These are phyloP conservation scores for Tricladium varicosporioides DNA, from an alignment of 2,329 filamentous ascomycete species.

Conservation along the genomic window DNA sequence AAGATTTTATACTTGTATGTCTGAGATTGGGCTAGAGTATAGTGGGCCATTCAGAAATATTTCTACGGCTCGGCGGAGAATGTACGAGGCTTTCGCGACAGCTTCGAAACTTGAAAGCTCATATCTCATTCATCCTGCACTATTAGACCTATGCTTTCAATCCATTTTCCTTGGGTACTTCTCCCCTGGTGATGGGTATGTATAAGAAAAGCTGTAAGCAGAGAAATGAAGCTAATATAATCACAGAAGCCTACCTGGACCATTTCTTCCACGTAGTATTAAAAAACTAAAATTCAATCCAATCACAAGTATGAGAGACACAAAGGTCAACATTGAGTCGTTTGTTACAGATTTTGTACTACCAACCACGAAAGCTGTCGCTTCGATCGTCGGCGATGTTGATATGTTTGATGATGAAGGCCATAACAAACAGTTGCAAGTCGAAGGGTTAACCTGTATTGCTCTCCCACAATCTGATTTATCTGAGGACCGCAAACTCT, in stretches of 20 bases:
- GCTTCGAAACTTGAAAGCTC: neutral
- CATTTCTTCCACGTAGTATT: neutral
- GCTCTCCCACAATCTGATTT: neutral
- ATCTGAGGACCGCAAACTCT: neutral
- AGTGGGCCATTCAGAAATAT: neutral
- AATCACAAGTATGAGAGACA: neutral
- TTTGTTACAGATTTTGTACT: neutral
- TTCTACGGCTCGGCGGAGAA: neutral
- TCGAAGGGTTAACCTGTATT: neutral
- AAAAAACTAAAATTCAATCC: neutral
- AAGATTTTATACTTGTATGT: neutral
- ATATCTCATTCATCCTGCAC: conserved; percentile 45
- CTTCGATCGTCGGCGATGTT: neutral
- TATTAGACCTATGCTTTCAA: conserved; percentile 55
- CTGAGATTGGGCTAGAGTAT: neutral
- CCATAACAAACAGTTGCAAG: neutral
- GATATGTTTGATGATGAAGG: neutral
- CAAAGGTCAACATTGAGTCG: neutral
- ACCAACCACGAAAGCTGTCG: neutral
- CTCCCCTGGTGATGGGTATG: conserved; percentile 12
- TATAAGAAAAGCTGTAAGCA: conserved; percentile 17
- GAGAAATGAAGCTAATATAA: neutral
- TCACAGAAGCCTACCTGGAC: neutral
- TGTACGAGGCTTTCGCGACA: neutral
- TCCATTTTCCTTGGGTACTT: conserved; percentile 39